phyloP scores from a whole-genome alignment of 164 flowering plant species.

The Vitis rupestris region DNA sequence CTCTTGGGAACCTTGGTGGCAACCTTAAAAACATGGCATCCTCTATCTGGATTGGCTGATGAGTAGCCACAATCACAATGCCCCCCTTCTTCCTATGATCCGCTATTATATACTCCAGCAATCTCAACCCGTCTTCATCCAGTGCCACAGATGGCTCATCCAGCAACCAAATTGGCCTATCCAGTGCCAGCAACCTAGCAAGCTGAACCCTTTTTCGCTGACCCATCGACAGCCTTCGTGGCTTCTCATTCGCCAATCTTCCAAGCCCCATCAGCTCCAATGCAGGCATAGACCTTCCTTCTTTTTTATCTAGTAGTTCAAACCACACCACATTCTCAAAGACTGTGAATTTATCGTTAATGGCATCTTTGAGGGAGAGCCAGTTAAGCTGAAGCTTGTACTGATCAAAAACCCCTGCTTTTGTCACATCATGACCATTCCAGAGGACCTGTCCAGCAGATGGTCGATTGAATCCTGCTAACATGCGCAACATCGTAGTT shows the following conservation, averaged over 20 bases:
- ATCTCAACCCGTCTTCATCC: constrained; percentile 80
- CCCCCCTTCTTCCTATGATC: constrained; percentile 91
- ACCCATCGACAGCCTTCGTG: constrained; percentile 89
- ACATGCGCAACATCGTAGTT: constrained; percentile 80
- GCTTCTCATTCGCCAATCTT: constrained; percentile 64
- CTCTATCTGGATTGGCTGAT: constrained; percentile 78
- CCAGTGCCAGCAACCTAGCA: constrained; percentile 80
- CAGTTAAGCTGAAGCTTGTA: constrained; percentile 92
- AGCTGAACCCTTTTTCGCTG: constrained; percentile 86
- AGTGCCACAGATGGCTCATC: constrained; percentile 95
- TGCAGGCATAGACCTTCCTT: constrained; percentile 62
- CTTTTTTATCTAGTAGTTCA: constrained; percentile 79
- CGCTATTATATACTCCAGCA: constrained; percentile 74
- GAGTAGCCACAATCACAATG: constrained; percentile 77
- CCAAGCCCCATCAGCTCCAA: constrained; percentile 89
- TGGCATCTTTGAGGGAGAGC: constrained; percentile 86
- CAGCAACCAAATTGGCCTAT: constrained; percentile 92
- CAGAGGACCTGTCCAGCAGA: constrained; percentile 89
- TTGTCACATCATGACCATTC: constrained; percentile 81
- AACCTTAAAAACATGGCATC: constrained; percentile 77
- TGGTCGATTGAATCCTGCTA: constrained; percentile 83
- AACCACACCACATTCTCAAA: constrained; percentile 81
- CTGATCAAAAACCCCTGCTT: constrained; percentile 76
- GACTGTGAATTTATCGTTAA: constrained; percentile 69
- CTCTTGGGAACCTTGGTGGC: constrained; percentile 84